phyloP scores from a whole-genome alignment of 2,329 filamentous ascomycete genomes.

The Colletotrichum kahawae region DNA sequence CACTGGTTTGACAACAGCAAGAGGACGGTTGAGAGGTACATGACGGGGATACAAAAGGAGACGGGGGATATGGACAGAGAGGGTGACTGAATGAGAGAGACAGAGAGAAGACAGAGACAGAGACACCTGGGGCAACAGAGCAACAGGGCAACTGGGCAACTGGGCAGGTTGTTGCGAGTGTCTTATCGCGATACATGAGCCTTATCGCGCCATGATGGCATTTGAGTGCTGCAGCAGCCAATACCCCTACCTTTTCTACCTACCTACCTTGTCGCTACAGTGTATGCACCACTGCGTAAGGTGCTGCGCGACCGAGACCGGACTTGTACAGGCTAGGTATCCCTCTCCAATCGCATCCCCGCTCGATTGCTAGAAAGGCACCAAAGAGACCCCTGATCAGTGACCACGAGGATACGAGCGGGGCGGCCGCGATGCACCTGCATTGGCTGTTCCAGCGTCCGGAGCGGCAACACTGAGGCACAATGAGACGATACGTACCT shows the following conservation, averaged over 20 bases:
- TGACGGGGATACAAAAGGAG: neutral
- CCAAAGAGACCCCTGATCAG: conserved; percentile 13
- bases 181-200: conserved; percentile 22
- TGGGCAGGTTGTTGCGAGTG: neutral
- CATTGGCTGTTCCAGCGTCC: conserved; percentile 22
- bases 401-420: conserved; percentile 20
- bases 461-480: neutral
- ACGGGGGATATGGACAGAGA: neutral
- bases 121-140: neutral
- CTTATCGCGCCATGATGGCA: conserved; percentile 25
- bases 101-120: neutral
- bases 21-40: neutral
- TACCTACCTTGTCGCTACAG: neutral
- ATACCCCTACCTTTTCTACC: conserved; percentile 5
- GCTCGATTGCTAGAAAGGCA: neutral
- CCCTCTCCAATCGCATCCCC: conserved; percentile 7
- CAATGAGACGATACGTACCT: neutral
- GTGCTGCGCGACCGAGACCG: conserved; percentile 13
- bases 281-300: neutral
- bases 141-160: neutral
- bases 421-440: conserved; percentile 21
- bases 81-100: neutral
- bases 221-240: conserved; percentile 7
- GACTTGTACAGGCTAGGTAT: conserved; percentile 19
- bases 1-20: neutral